Evolutionary conservation across 257 asterid genomes (phyloP).

Genomic region (Capsicum pubescens): DNA sequence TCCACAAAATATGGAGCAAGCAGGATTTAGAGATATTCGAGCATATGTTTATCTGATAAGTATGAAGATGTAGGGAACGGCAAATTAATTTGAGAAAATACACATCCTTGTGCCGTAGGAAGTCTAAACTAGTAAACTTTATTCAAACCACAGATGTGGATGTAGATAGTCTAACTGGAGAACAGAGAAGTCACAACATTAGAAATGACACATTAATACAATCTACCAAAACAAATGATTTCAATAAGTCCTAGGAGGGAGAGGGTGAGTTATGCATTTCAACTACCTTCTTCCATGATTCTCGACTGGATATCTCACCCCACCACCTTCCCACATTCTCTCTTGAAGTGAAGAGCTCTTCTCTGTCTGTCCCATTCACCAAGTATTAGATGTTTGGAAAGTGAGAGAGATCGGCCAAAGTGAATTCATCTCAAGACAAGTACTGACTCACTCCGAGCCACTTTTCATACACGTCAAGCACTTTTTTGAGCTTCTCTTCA

Average conservation of each 20-base stretch:
- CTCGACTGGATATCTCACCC: conserved; percentile 68
- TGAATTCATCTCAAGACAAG: conserved; percentile 80
- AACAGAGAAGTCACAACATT: too few species aligned
- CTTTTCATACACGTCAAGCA: conserved; percentile 80
- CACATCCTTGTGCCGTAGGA: not conserved
- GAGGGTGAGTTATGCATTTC: conserved; percentile 65
- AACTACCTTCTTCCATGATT: conserved; percentile 79
- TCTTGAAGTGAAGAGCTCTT: conserved; percentile 61
- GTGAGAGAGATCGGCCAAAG: conserved; percentile 86
- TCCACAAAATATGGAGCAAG: not conserved
- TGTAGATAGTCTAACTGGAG: too few species aligned
- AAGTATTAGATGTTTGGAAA: conserved; percentile 64
- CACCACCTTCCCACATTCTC: conserved; percentile 87
- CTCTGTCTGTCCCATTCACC: conserved; percentile 48
- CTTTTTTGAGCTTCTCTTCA: conserved; percentile 69
- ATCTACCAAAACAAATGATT: not conserved
- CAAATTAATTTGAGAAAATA: not conserved
- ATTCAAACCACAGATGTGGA: not conserved
- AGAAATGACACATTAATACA: not conserved
- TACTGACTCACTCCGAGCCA: conserved; percentile 71
- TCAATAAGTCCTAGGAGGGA: conserved; percentile 26
- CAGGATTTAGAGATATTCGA: not conserved
- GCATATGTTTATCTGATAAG: not conserved
- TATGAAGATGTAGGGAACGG: not conserved
- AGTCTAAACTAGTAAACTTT: not conserved